Percentiles rank a stretch among this genome's conserved stretches.
Evolutionary conservation across 768 basidiomycete genomes (phyloP).

Genomic region (Leccinum arenicola): DNA sequence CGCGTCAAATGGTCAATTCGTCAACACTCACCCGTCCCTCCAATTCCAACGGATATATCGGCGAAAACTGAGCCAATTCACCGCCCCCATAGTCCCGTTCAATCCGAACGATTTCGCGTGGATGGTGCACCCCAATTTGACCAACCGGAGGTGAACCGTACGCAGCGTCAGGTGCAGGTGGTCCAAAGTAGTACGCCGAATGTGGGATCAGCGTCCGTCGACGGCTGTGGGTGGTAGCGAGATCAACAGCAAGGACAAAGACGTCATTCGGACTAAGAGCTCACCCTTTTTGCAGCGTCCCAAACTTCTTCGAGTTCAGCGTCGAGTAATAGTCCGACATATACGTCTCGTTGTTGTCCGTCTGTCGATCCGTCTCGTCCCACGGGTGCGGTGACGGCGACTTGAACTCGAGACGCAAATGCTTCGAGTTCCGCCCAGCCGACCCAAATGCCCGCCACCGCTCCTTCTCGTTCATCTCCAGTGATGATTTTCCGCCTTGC

Average conservation of each 20-base stretch:
- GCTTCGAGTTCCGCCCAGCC: slow-evolving; percentile 33
- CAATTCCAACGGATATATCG: slow-evolving; percentile 87
- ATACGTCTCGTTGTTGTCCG: slow-evolving; percentile 34
- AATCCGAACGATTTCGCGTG: slow-evolving; percentile 86
- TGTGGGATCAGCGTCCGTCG: slow-evolving; percentile 60
- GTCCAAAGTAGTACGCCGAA: slow-evolving; percentile 83
- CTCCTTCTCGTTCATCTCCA: slow-evolving; percentile 27
- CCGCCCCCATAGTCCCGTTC: slow-evolving; percentile 92
- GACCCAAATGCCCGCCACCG: slow-evolving; percentile 22
- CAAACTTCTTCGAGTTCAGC: slow-evolving; percentile 42
- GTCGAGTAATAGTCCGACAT: slow-evolving; percentile 42
- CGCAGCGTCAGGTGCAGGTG: slow-evolving; percentile 71
- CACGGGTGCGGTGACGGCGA: slow-evolving; percentile 61
- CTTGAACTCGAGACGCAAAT: slow-evolving; percentile 50
- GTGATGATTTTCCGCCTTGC: slow-evolving; percentile 4
- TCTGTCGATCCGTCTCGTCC: slow-evolving; percentile 56
- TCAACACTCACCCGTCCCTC: slow-evolving; percentile 76
- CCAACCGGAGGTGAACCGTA: slow-evolving; percentile 82
- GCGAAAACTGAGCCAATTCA: slow-evolving; percentile 86
- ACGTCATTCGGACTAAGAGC: slow-evolving; percentile 6
- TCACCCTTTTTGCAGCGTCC: slow-evolving; percentile 43
- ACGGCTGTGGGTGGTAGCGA: slow-evolving; percentile 28
- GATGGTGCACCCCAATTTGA: slow-evolving; percentile 84
- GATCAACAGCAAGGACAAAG: background rate
- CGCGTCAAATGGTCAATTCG: background rate